phyloP scores from a whole-genome alignment of 805 yeast genomes.

The Wickerhamiella alocasiicola region DNA sequence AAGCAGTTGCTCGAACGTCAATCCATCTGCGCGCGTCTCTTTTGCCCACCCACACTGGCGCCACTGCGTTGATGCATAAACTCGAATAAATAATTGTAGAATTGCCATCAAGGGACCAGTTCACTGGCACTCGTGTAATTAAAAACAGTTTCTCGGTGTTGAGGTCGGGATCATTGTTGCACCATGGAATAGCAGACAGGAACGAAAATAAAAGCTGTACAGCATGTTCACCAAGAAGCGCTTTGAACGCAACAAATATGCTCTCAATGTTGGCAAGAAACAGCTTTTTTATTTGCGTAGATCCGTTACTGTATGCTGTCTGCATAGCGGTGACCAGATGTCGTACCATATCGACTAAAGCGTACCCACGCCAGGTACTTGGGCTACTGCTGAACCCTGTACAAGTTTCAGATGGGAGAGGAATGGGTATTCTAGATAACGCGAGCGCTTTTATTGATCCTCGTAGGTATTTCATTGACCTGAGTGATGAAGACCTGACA shows the following conservation, averaged over 20 bases:
- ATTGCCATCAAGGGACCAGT: not conserved
- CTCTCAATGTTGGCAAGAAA: not conserved
- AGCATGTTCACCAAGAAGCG: not conserved
- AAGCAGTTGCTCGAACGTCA: slow-evolving; percentile 3
- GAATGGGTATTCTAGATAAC: not conserved
- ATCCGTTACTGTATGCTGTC: not conserved
- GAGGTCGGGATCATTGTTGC: not conserved
- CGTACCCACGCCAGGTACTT: not conserved
- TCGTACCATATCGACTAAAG: not conserved
- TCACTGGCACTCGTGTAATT: not conserved
- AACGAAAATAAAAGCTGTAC: not conserved
- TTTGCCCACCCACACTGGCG: slow-evolving; percentile 7
- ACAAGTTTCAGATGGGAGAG: not conserved
- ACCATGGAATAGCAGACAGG: not conserved
- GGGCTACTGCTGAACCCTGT: no score
- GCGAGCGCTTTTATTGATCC: not conserved
- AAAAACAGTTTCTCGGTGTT: slow-evolving; percentile 3
- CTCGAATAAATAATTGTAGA: not conserved
- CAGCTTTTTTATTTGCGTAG: not conserved
- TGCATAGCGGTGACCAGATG: slow-evolving; percentile 2
- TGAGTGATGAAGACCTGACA: not conserved
- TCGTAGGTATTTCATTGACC: not conserved
- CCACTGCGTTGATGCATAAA: slow-evolving; percentile 3
- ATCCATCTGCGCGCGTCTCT: slow-evolving; percentile 4
- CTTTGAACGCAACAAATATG: not conserved